Percentiles rank a stretch among this genome's conserved stretches.
These are phyloP conservation scores for Penicillium cinerascens DNA, from an alignment of 495 filamentous ascomycete species.

Conservation along the genomic window DNA sequence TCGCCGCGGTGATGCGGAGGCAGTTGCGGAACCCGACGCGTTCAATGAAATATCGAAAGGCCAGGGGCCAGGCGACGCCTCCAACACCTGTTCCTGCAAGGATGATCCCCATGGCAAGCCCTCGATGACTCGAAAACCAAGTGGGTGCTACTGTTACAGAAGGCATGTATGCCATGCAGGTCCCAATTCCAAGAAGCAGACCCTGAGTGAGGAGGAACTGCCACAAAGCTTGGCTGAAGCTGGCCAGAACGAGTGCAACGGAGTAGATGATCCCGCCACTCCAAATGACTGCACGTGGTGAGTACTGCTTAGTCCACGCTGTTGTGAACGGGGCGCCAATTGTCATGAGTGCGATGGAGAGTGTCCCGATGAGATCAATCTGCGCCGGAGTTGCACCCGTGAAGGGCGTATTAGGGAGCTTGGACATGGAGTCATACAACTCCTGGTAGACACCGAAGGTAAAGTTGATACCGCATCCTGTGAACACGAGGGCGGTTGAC, in stretches of 20 bases:
- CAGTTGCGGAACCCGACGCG: constrained; percentile 37
- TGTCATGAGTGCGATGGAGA: constrained; percentile 43
- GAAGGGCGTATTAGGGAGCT: constrained; percentile 30
- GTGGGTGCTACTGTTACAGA: constrained; percentile 35
- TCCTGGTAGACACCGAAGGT: constrained; percentile 46
- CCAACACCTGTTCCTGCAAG: constrained; percentile 33
- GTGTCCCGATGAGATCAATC: constrained; percentile 44
- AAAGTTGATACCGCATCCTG: constrained; percentile 43
- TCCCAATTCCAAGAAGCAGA: constrained; percentile 31
- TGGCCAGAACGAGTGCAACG: constrained; percentile 30
- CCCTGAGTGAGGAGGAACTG: constrained; percentile 42
- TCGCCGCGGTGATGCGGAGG: constrained; percentile 33
- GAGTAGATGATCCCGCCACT: constrained; percentile 29
- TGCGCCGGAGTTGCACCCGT: constrained; percentile 34
- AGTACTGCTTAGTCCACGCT: constrained; percentile 36
- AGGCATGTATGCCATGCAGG: constrained; percentile 39
- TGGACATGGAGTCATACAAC: constrained; percentile 39
- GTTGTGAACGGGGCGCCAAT: constrained; percentile 38
- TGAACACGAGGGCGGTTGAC: constrained; percentile 35
- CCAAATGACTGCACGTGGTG: constrained; percentile 28
- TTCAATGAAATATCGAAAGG: constrained; percentile 23
- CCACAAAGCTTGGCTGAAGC: constrained; percentile 36
- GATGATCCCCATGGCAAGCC: constrained; percentile 40
- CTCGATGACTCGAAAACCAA: constrained; percentile 32
- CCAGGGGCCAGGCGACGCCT: constrained; percentile 36